Evolutionary conservation across 768 basidiomycete genomes (phyloP).

Genomic region (Suillus weaverae): DNA sequence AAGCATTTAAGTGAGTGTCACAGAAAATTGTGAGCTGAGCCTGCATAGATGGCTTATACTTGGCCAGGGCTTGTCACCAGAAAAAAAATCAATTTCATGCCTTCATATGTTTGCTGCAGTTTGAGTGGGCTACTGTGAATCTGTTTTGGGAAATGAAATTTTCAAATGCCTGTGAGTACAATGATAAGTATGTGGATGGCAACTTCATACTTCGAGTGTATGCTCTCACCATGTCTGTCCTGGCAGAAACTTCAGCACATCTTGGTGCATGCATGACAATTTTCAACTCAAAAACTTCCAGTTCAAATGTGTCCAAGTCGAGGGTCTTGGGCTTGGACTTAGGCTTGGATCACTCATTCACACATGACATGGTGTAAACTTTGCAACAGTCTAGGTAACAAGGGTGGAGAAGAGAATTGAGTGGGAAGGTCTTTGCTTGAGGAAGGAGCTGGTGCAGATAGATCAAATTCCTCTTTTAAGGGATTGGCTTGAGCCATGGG

Average conservation of each 20-base stretch:
- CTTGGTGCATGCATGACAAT: neutral
- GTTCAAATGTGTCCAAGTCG: neutral
- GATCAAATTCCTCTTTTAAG: constrained; percentile 40
- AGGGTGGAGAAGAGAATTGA: constrained; percentile 64
- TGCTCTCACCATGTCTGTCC: neutral
- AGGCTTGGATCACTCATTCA: neutral
- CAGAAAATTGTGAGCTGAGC: too few species aligned
- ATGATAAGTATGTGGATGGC: neutral
- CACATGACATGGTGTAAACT: constrained; percentile 39
- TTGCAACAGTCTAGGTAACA: constrained; percentile 62
- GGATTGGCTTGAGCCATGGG: constrained; percentile 20
- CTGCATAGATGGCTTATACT: too few species aligned
- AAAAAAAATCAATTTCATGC: too few species aligned
- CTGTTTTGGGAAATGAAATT: constrained; percentile 1
- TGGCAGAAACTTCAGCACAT: neutral
- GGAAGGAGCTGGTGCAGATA: constrained; percentile 25
- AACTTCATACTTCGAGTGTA: neutral
- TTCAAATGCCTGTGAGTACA: neutral
- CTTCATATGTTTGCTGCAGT: too few species aligned
- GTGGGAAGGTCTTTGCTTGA: constrained; percentile 31
- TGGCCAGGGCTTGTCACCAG: too few species aligned
- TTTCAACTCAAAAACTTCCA: neutral
- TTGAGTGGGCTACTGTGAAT: too few species aligned
- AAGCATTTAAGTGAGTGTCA: too few species aligned
- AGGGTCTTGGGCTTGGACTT: neutral